Percentiles rank a stretch among this genome's conserved stretches.
These are phyloP conservation scores for Yarrowia deformans DNA, from an alignment of 805 yeast genomes.

Conservation along the genomic window DNA sequence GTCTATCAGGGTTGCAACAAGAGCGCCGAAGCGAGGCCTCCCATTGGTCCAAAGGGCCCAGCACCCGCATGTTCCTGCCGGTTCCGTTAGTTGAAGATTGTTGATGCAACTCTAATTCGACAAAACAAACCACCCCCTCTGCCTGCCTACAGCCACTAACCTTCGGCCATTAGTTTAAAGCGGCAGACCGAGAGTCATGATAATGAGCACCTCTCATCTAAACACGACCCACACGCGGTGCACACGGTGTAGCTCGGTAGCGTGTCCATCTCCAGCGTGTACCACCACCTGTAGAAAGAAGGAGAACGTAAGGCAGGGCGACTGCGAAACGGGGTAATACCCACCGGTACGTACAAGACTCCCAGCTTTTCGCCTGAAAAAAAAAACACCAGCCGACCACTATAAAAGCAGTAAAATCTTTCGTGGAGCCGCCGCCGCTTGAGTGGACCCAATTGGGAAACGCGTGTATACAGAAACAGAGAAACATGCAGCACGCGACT, in stretches of 20 bases:
- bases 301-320: no score
- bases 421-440: slow-evolving; percentile 4
- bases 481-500: no score
- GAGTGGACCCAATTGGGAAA: slow-evolving; percentile 20
- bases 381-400: neutral
- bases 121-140: slow-evolving; percentile 4
- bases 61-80: slow-evolving; percentile 1
- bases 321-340: no score
- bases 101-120: slow-evolving; percentile 7
- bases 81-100: slow-evolving; percentile 28
- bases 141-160: slow-evolving; percentile 5
- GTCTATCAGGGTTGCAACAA: slow-evolving; percentile 10
- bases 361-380: no score
- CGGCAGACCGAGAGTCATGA: neutral
- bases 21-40: neutral
- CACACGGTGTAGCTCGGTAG: no score
- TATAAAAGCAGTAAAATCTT: slow-evolving; percentile 8
- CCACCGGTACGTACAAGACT: no score
- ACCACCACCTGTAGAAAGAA: no score
- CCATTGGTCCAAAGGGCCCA: slow-evolving; percentile 5
- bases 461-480: slow-evolving; percentile 12
- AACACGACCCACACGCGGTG: neutral
- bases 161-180: slow-evolving; percentile 5
- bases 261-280: no score
- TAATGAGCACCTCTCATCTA: neutral